These are phyloP conservation scores for Acer negundo DNA, from an alignment of 345 rosid species.

Conservation along the genomic window DNA sequence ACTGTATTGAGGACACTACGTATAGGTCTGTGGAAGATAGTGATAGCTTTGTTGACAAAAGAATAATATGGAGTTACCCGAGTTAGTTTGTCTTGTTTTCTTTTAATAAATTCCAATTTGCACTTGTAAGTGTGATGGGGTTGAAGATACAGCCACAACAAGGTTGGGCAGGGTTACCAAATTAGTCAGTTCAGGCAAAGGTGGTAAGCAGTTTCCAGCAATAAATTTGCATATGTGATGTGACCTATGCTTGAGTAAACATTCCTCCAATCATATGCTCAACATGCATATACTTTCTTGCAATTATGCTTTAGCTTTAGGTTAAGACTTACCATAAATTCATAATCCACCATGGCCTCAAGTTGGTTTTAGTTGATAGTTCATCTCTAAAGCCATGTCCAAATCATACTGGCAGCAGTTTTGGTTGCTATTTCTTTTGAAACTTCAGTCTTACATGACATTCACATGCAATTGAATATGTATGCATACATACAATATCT, in stretches of 20 bases:
- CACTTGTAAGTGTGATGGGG: slow-evolving; percentile 3
- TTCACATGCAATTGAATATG: neutral
- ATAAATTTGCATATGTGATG: neutral
- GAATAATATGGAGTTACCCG: neutral
- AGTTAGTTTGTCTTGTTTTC: neutral
- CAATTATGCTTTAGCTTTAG: neutral
- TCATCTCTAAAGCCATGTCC: neutral
- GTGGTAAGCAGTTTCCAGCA: neutral
- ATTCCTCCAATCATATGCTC: neutral
- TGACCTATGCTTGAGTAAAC: neutral
- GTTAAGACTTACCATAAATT: neutral
- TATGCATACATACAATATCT: neutral
- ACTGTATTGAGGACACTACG: neutral
- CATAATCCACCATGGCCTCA: neutral
- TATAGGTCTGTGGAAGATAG: neutral
- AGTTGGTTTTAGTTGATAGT: neutral
- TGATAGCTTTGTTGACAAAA: neutral
- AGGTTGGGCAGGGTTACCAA: neutral
- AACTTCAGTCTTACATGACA: neutral
- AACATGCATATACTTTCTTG: neutral
- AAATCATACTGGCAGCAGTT: neutral
- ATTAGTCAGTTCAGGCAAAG: neutral
- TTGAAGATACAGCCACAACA: neutral
- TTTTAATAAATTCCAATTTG: neutral
- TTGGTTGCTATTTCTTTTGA: neutral